These are phyloP conservation scores for Candida berthetii DNA, from an alignment of 805 yeast genomes.

Conservation along the genomic window DNA sequence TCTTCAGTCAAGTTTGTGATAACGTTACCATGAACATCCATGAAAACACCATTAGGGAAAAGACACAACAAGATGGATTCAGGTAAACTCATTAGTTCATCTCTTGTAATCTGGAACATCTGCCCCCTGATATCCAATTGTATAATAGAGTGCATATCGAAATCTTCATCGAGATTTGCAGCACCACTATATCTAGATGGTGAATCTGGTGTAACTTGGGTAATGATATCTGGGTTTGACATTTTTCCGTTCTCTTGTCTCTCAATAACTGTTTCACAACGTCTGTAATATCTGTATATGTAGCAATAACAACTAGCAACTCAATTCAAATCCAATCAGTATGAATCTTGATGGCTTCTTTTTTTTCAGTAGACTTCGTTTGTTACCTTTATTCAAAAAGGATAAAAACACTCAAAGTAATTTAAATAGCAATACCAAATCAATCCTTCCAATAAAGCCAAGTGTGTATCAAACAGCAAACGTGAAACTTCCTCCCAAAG, in stretches of 20 bases:
- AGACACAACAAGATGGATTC: conserved; percentile 83
- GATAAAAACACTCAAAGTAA: too few species aligned
- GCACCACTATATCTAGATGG: conserved; percentile 9
- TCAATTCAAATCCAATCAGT: too few species aligned
- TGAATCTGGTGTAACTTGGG: conserved; percentile 57
- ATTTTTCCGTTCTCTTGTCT: conserved; percentile 3
- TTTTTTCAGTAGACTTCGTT: not conserved
- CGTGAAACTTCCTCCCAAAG: too few species aligned
- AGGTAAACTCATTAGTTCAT: conserved; percentile 86
- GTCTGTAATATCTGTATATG: not conserved
- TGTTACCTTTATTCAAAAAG: too few species aligned
- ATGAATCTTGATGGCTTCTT: not conserved
- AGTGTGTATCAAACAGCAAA: too few species aligned
- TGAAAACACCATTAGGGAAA: conserved; percentile 86
- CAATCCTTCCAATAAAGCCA: too few species aligned
- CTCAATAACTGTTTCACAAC: too few species aligned
- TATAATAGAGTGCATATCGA: conserved; percentile 54
- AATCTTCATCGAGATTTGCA: conserved; percentile 18
- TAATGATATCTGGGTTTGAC: conserved; percentile 41
- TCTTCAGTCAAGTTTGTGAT: conserved; percentile 75
- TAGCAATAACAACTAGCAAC: not conserved
- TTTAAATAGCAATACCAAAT: too few species aligned
- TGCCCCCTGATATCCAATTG: conserved; percentile 73
- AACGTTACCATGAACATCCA: conserved; percentile 70
- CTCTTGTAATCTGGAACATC: conserved; percentile 72